Evolutionary conservation across 2,329 filamentous ascomycete species (phyloP), one percentile per base, ranked within the genome.

Genomic region (Trichoderma citrinoviride): DNA sequence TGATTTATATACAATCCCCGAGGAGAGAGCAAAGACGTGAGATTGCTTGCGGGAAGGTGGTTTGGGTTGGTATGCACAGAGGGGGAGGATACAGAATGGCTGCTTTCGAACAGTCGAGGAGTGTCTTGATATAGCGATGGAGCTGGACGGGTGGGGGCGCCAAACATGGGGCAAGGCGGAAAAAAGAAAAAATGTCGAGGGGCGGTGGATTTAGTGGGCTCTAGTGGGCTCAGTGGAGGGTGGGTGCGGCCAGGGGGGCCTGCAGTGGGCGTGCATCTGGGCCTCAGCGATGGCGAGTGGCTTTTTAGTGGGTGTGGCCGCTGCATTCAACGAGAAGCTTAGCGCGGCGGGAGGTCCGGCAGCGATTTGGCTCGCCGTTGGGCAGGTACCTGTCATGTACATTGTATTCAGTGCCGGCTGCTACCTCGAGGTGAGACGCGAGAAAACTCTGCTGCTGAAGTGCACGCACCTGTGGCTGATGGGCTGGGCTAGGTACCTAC

Each of bases 321-420:
- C 65, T 67, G 67, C 68, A 68, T 66, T 66, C 68, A 37, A 70
- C 70, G 72, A 72, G 68, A 73, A 65, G 66, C 60, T 65, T 73
- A 73, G 72, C 68, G 72, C 65, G 66, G 72, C 72, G 72, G 72
- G 70, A 73, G 67, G 72, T 70, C 72, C 66, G 66, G 66, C 64
- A 65, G 46, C 65, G 61, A 44, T 37, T 37, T 37, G 33, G 33
- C 33, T 14, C 5, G 33, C 14, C 12, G 33, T 10, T 37, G 33
- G 33, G n/a, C n/a, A n/a, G 12, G 33, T 14, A 37, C 33, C 33
- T 37, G 33, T 37, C 33, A 37, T 37, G 33, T 37, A 37, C 33
- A 37, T 14, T n/a, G n/a, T n/a, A n/a, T n/a, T n/a, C n/a, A n/a
- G n/a, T n/a, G n/a, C n/a, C n/a, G n/a, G n/a, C n/a, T n/a, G n/a